Percentiles rank a stretch among this genome's conserved stretches.
phyloP scores from a whole-genome alignment of 345 rosid species.

The Citrus sp. region DNA sequence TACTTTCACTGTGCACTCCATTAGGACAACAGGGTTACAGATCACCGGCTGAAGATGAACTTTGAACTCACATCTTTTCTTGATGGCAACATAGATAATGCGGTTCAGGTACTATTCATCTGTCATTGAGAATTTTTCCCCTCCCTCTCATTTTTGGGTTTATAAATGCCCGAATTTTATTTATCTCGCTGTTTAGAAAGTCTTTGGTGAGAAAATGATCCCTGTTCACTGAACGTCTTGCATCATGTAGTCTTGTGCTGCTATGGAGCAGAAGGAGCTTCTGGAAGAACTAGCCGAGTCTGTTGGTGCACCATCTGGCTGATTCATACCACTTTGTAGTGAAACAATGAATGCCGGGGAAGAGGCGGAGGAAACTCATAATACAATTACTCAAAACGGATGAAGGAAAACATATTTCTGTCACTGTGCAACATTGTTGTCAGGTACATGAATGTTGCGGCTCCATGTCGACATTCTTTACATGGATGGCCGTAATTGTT shows the following conservation, averaged over 20 bases:
- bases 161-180: not conserved
- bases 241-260: conserved; percentile 66
- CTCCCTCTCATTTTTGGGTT: not conserved
- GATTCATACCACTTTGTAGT: conserved; percentile 9
- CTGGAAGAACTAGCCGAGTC: conserved; percentile 85
- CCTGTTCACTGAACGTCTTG: conserved; percentile 1
- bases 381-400: not conserved
- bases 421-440: not conserved
- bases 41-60: conserved; percentile 93
- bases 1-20: not conserved
- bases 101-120: conserved; percentile 65
- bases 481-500: not conserved
- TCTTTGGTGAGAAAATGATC: not conserved
- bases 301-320: conserved; percentile 41
- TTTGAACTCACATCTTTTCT: conserved; percentile 80
- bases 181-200: not conserved
- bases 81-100: conserved; percentile 66
- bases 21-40: conserved; percentile 93
- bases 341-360: not conserved
- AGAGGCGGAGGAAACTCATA: not conserved
- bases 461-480: not conserved
- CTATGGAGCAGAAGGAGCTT: conserved; percentile 84
- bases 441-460: not conserved
- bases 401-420: not conserved
- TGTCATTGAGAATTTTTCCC: not conserved